Evolutionary conservation across 1,284 basidiomycete species (phyloP), one percentile per base, ranked within the genome.

Genomic region (Rhodotorula sp.): DNA sequence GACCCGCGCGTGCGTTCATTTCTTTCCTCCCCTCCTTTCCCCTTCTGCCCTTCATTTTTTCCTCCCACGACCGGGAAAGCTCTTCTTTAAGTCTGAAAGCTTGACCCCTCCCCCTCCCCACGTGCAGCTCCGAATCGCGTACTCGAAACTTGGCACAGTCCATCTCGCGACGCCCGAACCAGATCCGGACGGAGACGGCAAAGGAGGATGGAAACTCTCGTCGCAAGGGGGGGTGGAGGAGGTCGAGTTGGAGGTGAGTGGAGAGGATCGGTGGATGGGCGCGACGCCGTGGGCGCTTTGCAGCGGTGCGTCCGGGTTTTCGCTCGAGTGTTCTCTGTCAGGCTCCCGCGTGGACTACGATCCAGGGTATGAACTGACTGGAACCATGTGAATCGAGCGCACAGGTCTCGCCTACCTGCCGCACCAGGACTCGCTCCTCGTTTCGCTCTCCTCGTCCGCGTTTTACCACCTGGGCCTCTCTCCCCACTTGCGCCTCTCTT

Each of bases 91-190:
- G 1, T 31, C 55, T 38, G 3, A 3, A 19, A 19, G 10, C 19
- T 14, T n/a, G 5, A 12, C 19, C 19, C 18, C 23, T 26, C 0
- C 47, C 19, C 12, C 47, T 47, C 15, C 19, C 19, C 7, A 12
- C 7, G 26, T 2, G 21, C 55, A 73, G 66, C 18, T 21, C 10
- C 59, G 23, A 5, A 62, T 74, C 3, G 73, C 49, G 23, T 72
- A 49, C 55, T 58, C 66, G 16, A 74, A 72, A 54, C 60, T 74
- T 2, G 73, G 73, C 10, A 67, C 67, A 0, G 45, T 70, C 19
- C 45, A 34, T 60, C 19, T 74, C 10, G 56, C 45, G 19, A 31
- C 57, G 23, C 23, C 38, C 21, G 56, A 15, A 7, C n/a, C 21
- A 23, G 23, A n/a, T 4, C 19, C 8, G 14, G 28, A 28, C 14